phyloP scores from a whole-genome alignment of 208 protist genomes.

The Leishmania turanica region DNA sequence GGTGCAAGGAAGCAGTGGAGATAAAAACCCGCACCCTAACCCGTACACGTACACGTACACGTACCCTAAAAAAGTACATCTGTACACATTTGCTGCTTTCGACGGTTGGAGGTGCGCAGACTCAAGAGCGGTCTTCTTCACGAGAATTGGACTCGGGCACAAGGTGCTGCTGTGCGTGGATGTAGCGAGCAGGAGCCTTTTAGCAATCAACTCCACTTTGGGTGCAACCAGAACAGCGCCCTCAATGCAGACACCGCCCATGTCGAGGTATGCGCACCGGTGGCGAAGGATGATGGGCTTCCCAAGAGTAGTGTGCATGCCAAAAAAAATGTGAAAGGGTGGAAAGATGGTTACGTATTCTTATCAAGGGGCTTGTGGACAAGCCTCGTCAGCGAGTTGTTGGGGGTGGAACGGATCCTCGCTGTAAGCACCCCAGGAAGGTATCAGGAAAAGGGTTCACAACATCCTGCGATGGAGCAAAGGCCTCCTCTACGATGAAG shows the following conservation, averaged over 20 bases:
- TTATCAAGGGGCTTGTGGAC: conserved; percentile 29
- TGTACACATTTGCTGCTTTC: no score
- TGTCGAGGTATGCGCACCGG: conserved; percentile 72
- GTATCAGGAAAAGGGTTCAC: conserved; percentile 28
- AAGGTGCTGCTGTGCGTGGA: conserved; percentile 33
- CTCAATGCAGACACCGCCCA: conserved; percentile 61
- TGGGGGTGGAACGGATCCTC: conserved; percentile 10
- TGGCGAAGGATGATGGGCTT: conserved; percentile 70
- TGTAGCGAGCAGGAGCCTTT: conserved; percentile 70
- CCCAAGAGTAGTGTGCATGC: conserved; percentile 66
- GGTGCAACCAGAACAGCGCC: conserved; percentile 56
- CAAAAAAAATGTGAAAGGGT: conserved; percentile 83
- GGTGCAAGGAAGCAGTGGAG: no score
- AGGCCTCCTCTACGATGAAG: conserved; percentile 18
- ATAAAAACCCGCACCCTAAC: no score
- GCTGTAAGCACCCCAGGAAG: conserved; percentile 27
- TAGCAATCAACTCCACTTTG: conserved; percentile 70
- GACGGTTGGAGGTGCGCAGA: conserved; percentile 58
- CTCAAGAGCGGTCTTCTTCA: conserved; percentile 57
- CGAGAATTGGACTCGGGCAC: conserved; percentile 40
- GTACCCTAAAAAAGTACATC: no score
- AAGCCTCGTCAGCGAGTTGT: conserved; percentile 22
- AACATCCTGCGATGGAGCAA: conserved; percentile 26
- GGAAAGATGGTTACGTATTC: conserved; percentile 50
- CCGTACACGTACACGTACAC: no score